phyloP scores from a whole-genome alignment of 1,139 yeast species.

The Hyphopichia khmerensis region DNA sequence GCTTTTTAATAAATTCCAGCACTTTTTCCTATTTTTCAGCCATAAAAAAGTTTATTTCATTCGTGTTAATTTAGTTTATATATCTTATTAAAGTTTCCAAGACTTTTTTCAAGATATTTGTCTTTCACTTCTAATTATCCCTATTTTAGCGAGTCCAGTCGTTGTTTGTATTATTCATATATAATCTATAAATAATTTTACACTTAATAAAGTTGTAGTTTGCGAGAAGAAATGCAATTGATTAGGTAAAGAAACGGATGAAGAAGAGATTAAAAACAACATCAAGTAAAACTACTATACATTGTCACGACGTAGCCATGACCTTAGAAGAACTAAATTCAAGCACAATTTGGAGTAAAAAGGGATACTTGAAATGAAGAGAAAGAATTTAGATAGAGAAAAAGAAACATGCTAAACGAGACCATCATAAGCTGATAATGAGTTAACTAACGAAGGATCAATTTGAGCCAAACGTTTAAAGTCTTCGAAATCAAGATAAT shows the following conservation, averaged over 20 bases:
- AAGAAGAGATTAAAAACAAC: neutral
- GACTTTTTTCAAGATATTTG: no score
- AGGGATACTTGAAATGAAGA: neutral
- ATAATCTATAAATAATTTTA: neutral
- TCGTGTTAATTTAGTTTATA: neutral
- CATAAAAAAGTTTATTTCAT: neutral
- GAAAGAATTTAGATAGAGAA: neutral
- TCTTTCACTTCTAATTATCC: no score
- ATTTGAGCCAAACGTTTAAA: constrained; percentile 77
- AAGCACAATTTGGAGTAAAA: neutral
- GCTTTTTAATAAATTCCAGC: no score
- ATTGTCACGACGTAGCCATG: neutral
- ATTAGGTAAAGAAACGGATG: neutral
- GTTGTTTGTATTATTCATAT: no score
- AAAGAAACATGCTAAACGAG: constrained; percentile 44
- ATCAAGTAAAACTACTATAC: neutral
- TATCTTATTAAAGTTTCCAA: no score
- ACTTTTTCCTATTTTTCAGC: neutral
- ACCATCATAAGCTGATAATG: constrained; percentile 79
- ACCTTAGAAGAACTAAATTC: neutral
- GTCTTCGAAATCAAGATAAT: constrained; percentile 68
- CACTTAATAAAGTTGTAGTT: no score
- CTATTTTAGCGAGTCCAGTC: no score
- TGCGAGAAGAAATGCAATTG: neutral
- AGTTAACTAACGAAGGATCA: constrained; percentile 79